Conservation (phyloP, 768 basidiomycete species). For the Termitomyces sp. region DNA sequence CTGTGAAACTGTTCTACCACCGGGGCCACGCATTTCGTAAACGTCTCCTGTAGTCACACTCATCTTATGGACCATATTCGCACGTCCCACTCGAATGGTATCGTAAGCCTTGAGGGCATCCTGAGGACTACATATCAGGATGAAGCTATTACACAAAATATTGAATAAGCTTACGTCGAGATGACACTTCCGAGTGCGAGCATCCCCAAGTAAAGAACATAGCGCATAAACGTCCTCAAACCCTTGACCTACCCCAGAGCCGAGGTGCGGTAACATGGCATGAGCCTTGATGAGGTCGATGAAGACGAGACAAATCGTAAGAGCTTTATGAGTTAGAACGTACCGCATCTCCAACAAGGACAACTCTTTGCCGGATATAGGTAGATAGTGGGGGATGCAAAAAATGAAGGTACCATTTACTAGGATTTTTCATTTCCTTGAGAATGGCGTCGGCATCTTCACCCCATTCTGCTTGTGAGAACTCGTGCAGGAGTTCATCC, state of each 20-base stretch:
- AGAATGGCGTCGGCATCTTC: slow-evolving; percentile 35
- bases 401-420: slow-evolving; percentile 48
- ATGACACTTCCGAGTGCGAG: slow-evolving; percentile 31
- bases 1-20: slow-evolving; percentile 22
- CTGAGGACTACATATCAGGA: slow-evolving; percentile 23
- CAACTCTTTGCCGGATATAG: slow-evolving; percentile 39
- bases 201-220: slow-evolving; percentile 37
- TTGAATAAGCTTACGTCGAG: slow-evolving; percentile 28
- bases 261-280: slow-evolving; percentile 54
- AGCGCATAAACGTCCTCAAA: slow-evolving; percentile 51
- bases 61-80: slow-evolving; percentile 39
- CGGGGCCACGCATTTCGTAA: slow-evolving; percentile 34
- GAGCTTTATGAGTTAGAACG: slow-evolving; percentile 9
- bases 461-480: slow-evolving; percentile 36
- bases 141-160: no score
- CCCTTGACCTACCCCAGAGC: slow-evolving; percentile 55
- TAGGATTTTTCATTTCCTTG: slow-evolving; percentile 35
- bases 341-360: slow-evolving; percentile 51
- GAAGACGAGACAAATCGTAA: neutral
- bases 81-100: slow-evolving; percentile 36
- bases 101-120: slow-evolving; percentile 40
- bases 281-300: slow-evolving; percentile 34
- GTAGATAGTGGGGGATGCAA: slow-evolving; percentile 37
- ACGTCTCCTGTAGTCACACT: slow-evolving; percentile 37
- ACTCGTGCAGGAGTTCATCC: slow-evolving; percentile 40